Percentiles rank a stretch among this genome's conserved stretches.
phyloP scores from a whole-genome alignment of 768 basidiomycete genomes.

The Hericium erinaceus region DNA sequence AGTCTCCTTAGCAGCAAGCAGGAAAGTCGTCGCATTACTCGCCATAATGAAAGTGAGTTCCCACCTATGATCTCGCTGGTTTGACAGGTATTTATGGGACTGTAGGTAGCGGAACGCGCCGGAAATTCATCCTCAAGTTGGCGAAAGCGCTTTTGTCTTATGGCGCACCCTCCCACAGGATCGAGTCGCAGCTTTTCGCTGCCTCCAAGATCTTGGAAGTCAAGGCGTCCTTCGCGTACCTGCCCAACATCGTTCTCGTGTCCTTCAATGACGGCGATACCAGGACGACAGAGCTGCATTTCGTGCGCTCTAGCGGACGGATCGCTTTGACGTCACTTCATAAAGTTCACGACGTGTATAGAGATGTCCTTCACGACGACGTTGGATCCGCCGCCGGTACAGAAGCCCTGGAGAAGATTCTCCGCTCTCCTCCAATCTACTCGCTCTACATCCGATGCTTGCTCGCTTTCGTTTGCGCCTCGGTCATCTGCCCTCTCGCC shows the following conservation, averaged over 20 bases:
- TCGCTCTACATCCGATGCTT: slow-evolving; percentile 55
- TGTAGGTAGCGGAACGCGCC: slow-evolving; percentile 18
- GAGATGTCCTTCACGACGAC: slow-evolving; percentile 77
- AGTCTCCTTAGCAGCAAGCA: background rate
- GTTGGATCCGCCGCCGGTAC: slow-evolving; percentile 68
- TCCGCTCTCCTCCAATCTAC: slow-evolving; percentile 62
- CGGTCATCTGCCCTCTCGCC: slow-evolving; percentile 73
- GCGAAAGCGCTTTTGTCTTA: slow-evolving; percentile 86
- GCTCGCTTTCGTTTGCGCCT: slow-evolving; percentile 69
- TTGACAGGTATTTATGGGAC: background rate
- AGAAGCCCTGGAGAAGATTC: slow-evolving; percentile 47
- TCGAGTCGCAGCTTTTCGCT: slow-evolving; percentile 79
- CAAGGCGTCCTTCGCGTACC: slow-evolving; percentile 75
- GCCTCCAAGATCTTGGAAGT: slow-evolving; percentile 74
- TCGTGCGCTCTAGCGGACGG: slow-evolving; percentile 73
- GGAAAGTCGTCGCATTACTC: background rate
- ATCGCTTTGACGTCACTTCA: slow-evolving; percentile 79
- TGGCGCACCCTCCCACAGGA: slow-evolving; percentile 90
- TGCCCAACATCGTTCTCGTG: slow-evolving; percentile 70
- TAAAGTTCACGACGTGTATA: slow-evolving; percentile 76
- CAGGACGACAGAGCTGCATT: slow-evolving; percentile 70
- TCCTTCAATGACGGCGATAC: slow-evolving; percentile 73
- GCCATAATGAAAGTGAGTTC: background rate
- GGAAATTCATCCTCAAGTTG: slow-evolving; percentile 75
- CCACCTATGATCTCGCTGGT: background rate